Evolutionary conservation across 208 protist genomes (phyloP).

Genomic region (Acanthamoeba castellanii): DNA sequence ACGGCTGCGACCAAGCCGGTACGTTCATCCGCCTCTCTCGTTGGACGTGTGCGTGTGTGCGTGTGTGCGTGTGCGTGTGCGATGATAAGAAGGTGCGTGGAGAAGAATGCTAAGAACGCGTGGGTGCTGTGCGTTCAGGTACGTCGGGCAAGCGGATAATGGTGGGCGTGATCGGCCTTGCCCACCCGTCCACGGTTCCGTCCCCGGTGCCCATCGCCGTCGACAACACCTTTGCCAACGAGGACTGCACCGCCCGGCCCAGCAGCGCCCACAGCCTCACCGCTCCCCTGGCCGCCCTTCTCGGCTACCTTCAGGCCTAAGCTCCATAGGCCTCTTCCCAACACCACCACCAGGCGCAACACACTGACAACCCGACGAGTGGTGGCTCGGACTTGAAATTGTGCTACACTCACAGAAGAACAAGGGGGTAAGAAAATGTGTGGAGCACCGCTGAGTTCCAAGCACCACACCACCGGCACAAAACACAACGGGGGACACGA

Average conservation of each 20-base stretch:
- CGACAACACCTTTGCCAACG: neutral
- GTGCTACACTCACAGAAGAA: too few relatives aligned
- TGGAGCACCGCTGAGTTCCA: too few relatives aligned
- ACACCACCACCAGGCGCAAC: too few relatives aligned
- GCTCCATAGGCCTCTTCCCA: too few relatives aligned
- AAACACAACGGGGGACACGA: too few relatives aligned
- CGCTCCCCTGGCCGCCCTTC: neutral
- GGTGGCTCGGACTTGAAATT: too few relatives aligned
- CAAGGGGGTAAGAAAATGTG: too few relatives aligned
- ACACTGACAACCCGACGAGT: too few relatives aligned
- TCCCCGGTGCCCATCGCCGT: neutral
- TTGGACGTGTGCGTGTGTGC: neutral
- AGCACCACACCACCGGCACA: too few relatives aligned
- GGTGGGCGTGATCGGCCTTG: slow-evolving; percentile 23
- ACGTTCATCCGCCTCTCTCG: neutral
- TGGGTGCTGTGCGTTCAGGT: neutral
- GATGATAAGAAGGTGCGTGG: neutral
- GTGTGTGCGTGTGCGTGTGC: too few relatives aligned
- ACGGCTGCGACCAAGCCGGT: neutral
- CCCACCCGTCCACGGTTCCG: neutral
- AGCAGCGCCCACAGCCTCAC: neutral
- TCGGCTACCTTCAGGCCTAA: neutral
- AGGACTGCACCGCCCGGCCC: neutral
- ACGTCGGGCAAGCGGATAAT: neutral
- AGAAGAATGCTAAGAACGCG: too few relatives aligned